Percentiles rank a stretch among this genome's conserved stretches.
phyloP scores from a whole-genome alignment of 192 early-diverging fungal species.

The Podila epigama region DNA sequence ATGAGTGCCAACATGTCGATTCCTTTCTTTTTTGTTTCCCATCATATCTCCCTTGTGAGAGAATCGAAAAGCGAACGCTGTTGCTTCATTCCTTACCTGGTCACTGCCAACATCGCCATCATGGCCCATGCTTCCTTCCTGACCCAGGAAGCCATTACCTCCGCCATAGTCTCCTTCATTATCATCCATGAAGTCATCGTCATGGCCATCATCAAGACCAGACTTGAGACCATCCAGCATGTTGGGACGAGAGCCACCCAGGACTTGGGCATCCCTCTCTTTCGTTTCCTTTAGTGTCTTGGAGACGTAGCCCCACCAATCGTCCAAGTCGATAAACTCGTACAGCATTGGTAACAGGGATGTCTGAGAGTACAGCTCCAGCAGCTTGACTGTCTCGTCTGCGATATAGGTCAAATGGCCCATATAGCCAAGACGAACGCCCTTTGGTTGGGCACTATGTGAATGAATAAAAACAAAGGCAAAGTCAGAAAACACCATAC shows the following conservation, averaged over 20 bases:
- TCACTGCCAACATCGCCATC: slow-evolving; percentile 72
- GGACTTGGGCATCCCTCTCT: slow-evolving; percentile 51
- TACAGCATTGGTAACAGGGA: slow-evolving; percentile 33
- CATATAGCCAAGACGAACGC: slow-evolving; percentile 96
- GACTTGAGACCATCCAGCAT: slow-evolving; percentile 48
- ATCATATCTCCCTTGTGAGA: background rate
- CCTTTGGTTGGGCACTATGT: slow-evolving; percentile 80
- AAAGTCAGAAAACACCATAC: no score
- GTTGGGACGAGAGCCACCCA: slow-evolving; percentile 61
- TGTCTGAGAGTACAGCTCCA: slow-evolving; percentile 69
- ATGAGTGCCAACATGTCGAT: background rate
- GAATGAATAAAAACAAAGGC: background rate
- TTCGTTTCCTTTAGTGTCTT: slow-evolving; percentile 54
- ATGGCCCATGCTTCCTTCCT: slow-evolving; percentile 48
- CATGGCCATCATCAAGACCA: slow-evolving; percentile 51
- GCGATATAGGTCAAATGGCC: slow-evolving; percentile 97
- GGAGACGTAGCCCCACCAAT: slow-evolving; percentile 64
- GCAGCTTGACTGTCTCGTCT: slow-evolving; percentile 91
- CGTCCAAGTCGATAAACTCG: slow-evolving; percentile 55
- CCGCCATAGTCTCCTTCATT: slow-evolving; percentile 52
- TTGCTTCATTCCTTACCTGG: slow-evolving; percentile 61
- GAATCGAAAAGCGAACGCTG: background rate
- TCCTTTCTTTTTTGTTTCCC: background rate
- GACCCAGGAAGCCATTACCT: slow-evolving; percentile 66
- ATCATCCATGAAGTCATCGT: slow-evolving; percentile 65